Percentiles rank a stretch among this genome's conserved stretches.
Evolutionary conservation across 2,329 filamentous ascomycete species (phyloP).

Genomic region (Orbilia ellipsospora): DNA sequence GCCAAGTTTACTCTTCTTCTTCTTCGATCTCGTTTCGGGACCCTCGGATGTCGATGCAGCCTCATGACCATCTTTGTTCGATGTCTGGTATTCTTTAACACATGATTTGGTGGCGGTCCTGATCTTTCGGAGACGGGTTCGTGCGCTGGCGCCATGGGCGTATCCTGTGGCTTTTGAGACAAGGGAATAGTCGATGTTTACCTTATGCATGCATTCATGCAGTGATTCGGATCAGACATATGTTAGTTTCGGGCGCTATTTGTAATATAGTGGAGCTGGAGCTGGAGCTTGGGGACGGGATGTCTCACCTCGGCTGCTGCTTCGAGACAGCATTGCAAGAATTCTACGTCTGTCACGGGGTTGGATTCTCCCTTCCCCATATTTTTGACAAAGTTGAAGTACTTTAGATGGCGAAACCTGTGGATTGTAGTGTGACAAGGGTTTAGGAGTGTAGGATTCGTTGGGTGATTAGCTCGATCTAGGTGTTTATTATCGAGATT

Average conservation of each 20-base stretch:
- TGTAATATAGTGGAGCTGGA: not conserved
- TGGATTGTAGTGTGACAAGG: too few relatives aligned
- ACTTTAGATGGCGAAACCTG: too few relatives aligned
- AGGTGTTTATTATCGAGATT: too few relatives aligned
- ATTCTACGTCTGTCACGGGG: conserved; percentile 16
- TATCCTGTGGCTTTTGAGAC: conserved; percentile 39
- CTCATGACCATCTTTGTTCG: not conserved
- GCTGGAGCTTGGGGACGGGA: not conserved
- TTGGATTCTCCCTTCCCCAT: conserved; percentile 7
- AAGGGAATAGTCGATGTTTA: conserved; percentile 21
- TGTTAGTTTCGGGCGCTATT: not conserved
- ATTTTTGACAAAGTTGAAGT: not conserved
- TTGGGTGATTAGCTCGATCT: too few relatives aligned
- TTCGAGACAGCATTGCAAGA: conserved; percentile 33
- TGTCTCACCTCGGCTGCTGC: conserved; percentile 12
- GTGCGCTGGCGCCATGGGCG: conserved; percentile 8
- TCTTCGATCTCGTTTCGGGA: not conserved
- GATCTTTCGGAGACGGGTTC: conserved; percentile 26
- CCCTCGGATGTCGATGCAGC: not conserved
- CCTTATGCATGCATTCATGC: not conserved
- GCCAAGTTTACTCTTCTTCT: not conserved
- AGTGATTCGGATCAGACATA: not conserved
- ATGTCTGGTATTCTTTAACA: not conserved
- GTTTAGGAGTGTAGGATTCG: too few relatives aligned
- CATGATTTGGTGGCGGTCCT: conserved; percentile 1